phyloP scores from a whole-genome alignment of 306 rosid species.

The Castanea crenata region DNA sequence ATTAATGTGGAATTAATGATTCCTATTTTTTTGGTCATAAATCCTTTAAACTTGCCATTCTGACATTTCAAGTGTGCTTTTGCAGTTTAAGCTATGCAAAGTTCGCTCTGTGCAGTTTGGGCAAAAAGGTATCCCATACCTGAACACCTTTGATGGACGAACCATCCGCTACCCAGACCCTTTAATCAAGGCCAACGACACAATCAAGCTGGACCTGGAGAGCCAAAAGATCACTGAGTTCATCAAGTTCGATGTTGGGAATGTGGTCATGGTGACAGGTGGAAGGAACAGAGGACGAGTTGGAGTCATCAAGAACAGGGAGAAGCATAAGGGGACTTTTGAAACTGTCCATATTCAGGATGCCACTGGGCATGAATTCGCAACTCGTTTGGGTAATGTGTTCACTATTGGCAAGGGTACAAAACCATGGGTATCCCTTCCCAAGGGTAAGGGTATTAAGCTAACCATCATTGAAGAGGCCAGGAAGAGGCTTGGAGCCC shows the following conservation, averaged over 20 bases:
- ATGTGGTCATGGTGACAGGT: conserved; percentile 80
- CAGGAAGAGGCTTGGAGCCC: conserved; percentile 65
- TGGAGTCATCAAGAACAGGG: conserved; percentile 81
- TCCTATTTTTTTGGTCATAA: background rate
- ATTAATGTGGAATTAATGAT: background rate
- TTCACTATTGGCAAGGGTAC: conserved; percentile 73
- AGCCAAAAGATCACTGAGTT: conserved; percentile 60
- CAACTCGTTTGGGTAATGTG: conserved; percentile 70
- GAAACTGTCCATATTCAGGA: conserved; percentile 80
- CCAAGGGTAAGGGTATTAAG: conserved; percentile 89
- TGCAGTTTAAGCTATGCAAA: conserved; percentile 81
- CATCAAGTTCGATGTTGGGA: conserved; percentile 78
- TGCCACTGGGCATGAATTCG: conserved; percentile 69
- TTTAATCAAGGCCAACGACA: conserved; percentile 70
- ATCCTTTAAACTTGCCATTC: background rate
- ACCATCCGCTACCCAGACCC: conserved; percentile 95
- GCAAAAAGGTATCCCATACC: conserved; percentile 72
- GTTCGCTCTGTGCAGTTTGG: conserved; percentile 82
- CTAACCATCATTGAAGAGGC: conserved; percentile 75
- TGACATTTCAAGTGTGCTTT: background rate
- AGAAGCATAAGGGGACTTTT: conserved; percentile 80
- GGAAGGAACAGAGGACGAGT: conserved; percentile 81
- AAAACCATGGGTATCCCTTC: conserved; percentile 66
- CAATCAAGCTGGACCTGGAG: conserved; percentile 73
- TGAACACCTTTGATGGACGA: conserved; percentile 82